Percentiles rank a stretch among this genome's conserved stretches.
Conservation (phyloP, 805 yeast genomes). For the Yarrowia sp. region DNA sequence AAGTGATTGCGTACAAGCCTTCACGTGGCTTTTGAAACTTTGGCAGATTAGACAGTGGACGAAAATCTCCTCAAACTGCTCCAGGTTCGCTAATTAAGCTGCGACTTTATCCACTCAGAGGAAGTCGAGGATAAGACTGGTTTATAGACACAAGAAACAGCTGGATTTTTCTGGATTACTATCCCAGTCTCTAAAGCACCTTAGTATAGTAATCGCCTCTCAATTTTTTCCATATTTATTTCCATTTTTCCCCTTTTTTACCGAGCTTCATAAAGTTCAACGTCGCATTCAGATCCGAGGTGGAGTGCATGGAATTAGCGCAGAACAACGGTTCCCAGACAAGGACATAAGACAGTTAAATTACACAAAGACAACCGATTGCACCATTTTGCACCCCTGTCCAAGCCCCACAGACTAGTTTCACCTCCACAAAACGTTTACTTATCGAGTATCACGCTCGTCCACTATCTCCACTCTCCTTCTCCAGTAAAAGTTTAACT, state of each 20-base stretch:
- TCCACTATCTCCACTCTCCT: neutral
- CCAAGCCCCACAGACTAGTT: neutral
- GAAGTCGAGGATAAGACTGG: neutral
- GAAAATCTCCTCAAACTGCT: neutral
- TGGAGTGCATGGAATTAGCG: neutral
- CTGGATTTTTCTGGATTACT: too few species aligned
- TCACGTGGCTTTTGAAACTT: neutral
- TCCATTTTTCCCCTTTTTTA: too few species aligned
- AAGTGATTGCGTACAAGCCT: neutral
- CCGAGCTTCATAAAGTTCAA: neutral
- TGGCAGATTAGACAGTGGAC: neutral
- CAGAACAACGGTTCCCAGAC: neutral
- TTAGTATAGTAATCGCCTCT: too few species aligned
- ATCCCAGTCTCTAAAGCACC: too few species aligned
- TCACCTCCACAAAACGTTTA: neutral
- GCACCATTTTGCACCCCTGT: neutral
- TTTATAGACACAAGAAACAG: neutral
- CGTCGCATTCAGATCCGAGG: neutral
- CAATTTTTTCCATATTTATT: too few species aligned
- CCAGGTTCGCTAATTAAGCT: neutral
- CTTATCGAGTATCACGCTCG: neutral
- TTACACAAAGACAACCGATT: too few species aligned
- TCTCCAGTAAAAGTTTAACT: conserved; percentile 1
- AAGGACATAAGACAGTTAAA: too few species aligned
- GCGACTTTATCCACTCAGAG: neutral